These are phyloP conservation scores for Allomyces arbusculus DNA, from an alignment of 192 early-diverging fungal genomes.

Conservation along the genomic window DNA sequence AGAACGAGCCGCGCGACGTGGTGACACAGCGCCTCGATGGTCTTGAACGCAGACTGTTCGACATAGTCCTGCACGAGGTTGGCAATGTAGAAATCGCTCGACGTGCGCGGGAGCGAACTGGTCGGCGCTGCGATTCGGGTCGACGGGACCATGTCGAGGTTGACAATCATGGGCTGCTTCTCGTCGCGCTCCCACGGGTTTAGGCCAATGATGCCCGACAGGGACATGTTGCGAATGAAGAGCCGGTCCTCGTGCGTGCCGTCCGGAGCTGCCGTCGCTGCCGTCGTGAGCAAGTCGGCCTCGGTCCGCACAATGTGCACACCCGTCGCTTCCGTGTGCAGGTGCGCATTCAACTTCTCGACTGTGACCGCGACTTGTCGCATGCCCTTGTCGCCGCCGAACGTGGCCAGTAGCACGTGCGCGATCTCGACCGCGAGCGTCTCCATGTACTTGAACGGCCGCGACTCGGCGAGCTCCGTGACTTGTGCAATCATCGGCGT, in stretches of 20 bases:
- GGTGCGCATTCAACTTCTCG: slow-evolving; percentile 65
- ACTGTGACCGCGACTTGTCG: slow-evolving; percentile 42
- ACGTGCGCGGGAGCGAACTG: slow-evolving; percentile 34
- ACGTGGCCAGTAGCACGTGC: slow-evolving; percentile 34
- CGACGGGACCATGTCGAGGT: slow-evolving; percentile 38
- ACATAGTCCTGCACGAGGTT: slow-evolving; percentile 51
- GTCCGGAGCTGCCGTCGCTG: slow-evolving; percentile 4
- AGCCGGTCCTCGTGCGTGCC: slow-evolving; percentile 32
- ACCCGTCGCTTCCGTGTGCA: slow-evolving; percentile 75
- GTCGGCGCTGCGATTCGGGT: slow-evolving; percentile 7
- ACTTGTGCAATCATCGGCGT: slow-evolving; percentile 53
- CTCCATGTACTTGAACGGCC: slow-evolving; percentile 48
- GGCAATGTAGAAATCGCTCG: slow-evolving; percentile 77
- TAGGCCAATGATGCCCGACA: slow-evolving; percentile 79
- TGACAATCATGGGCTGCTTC: slow-evolving; percentile 70
- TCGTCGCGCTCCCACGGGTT: slow-evolving; percentile 91
- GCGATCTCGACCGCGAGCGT: slow-evolving; percentile 48
- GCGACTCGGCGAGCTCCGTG: slow-evolving; percentile 28
- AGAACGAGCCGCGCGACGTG: slow-evolving; percentile 57
- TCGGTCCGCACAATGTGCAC: slow-evolving; percentile 65
- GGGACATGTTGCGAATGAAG: slow-evolving; percentile 56
- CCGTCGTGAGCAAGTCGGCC: slow-evolving; percentile 16
- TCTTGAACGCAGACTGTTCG: slow-evolving; percentile 73
- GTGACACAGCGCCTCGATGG: slow-evolving; percentile 82
- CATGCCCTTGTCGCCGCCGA: slow-evolving; percentile 20